These are phyloP conservation scores for Scortechinia acanthostroma DNA, from an alignment of 2,329 filamentous ascomycete species.

Conservation along the genomic window DNA sequence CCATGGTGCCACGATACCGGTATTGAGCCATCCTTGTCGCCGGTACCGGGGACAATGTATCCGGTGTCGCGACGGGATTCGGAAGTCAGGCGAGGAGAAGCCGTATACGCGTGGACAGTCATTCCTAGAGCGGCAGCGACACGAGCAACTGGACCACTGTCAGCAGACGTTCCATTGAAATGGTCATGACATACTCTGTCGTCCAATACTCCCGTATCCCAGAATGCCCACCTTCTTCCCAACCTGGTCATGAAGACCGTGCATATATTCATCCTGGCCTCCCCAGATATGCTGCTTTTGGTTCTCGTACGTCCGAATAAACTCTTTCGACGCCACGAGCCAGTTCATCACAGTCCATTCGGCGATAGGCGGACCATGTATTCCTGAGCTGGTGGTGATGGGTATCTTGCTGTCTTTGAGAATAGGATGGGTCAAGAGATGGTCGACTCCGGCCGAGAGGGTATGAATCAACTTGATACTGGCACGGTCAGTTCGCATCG, in stretches of 20 bases:
- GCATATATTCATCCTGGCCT: not conserved
- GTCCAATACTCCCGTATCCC: conserved; percentile 2
- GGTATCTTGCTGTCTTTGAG: not conserved
- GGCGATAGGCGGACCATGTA: not conserved
- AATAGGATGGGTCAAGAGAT: not conserved
- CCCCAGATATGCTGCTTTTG: conserved; percentile 1
- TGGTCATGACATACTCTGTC: not conserved
- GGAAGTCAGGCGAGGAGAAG: conserved; percentile 58
- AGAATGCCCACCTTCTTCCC: conserved; percentile 1
- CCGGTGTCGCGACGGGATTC: conserved; percentile 56
- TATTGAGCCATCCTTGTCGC: conserved; percentile 38
- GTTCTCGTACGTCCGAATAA: not conserved
- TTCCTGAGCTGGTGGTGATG: not conserved
- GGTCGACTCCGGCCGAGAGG: not conserved
- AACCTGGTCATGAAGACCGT: not conserved
- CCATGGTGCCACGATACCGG: conserved; percentile 43
- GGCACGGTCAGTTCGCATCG: no score
- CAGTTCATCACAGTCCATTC: conserved; percentile 1
- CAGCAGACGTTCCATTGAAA: conserved; percentile 39
- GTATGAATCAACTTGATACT: conserved; percentile 1
- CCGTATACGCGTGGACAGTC: conserved; percentile 70
- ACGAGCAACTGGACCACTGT: conserved; percentile 42
- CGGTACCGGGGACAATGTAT: conserved; percentile 64
- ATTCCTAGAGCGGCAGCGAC: conserved; percentile 62
- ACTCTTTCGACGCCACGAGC: not conserved